phyloP scores from a whole-genome alignment of 495 filamentous ascomycete species.

The Lasiosphaeria miniovina region DNA sequence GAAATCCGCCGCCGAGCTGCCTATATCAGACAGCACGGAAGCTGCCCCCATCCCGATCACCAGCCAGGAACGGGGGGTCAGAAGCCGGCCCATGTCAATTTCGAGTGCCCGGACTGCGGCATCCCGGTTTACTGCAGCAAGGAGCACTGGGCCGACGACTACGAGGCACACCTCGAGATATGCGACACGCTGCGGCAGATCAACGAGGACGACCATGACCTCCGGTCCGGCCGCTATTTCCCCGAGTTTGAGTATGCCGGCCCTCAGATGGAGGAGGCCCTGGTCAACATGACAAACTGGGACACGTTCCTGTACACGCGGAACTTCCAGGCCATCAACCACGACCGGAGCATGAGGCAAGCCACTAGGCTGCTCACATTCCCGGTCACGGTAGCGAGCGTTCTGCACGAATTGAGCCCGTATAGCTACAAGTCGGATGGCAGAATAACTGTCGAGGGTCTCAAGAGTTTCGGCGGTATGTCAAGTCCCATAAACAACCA shows the following conservation, averaged over 20 bases:
- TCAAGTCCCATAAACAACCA: slow-evolving; percentile 6
- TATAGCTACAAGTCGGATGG: slow-evolving; percentile 71
- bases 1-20: slow-evolving; percentile 81
- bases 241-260: slow-evolving; percentile 90
- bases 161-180: slow-evolving; percentile 83
- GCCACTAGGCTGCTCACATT: slow-evolving; percentile 91
- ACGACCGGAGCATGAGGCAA: slow-evolving; percentile 82
- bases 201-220: slow-evolving; percentile 97
- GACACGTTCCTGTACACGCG: slow-evolving; percentile 91
- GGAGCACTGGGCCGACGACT: slow-evolving; percentile 92
- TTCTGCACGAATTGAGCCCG: slow-evolving; percentile 90
- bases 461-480: slow-evolving; percentile 89
- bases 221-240: slow-evolving; percentile 85
- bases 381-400: slow-evolving; percentile 83
- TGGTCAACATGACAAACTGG: slow-evolving; percentile 98
- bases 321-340: slow-evolving; percentile 83
- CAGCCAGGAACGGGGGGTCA: slow-evolving; percentile 51
- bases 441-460: slow-evolving; percentile 77
- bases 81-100: slow-evolving; percentile 75
- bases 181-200: slow-evolving; percentile 88
- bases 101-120: slow-evolving; percentile 96
- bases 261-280: slow-evolving; percentile 82
- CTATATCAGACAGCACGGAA: slow-evolving; percentile 84
- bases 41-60: slow-evolving; percentile 87
- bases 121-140: slow-evolving; percentile 91